Evolutionary conservation across 352 stramenopile species (phyloP).

Genomic region (Bremia lactucae): DNA sequence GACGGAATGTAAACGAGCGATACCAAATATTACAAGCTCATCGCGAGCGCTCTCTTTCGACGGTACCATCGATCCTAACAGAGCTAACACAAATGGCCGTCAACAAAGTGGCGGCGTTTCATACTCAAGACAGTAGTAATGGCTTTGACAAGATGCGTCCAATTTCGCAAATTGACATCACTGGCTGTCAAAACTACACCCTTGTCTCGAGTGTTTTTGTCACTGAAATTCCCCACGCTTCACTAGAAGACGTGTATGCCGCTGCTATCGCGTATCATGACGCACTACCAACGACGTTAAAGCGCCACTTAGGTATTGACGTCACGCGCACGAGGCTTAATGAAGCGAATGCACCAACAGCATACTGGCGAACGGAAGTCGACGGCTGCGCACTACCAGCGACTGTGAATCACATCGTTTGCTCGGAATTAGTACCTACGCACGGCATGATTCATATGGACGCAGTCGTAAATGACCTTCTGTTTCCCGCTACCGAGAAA

Average conservation of each 20-base stretch:
- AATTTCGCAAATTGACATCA: constrained; percentile 26
- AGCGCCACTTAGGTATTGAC: constrained; percentile 24
- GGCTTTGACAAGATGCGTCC: constrained; percentile 18
- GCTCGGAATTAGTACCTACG: constrained; percentile 14
- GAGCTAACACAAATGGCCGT: constrained; percentile 18
- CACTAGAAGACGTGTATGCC: constrained; percentile 24
- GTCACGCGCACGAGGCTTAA: constrained; percentile 16
- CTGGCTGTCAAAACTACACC: constrained; percentile 19
- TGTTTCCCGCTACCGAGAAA: constrained; percentile 9
- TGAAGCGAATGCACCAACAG: constrained; percentile 4
- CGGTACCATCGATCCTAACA: constrained; percentile 17
- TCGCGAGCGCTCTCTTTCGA: constrained; percentile 15
- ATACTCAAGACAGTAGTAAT: neutral
- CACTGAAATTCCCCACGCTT: constrained; percentile 28
- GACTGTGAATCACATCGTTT: constrained; percentile 24
- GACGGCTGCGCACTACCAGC: constrained; percentile 7
- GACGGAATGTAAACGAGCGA: constrained; percentile 8
- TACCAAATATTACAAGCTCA: constrained; percentile 17
- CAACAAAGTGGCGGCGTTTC: constrained; percentile 4
- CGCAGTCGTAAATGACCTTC: constrained; percentile 20
- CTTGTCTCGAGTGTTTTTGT: constrained; percentile 29
- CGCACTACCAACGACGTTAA: constrained; percentile 21
- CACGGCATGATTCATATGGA: constrained; percentile 30
- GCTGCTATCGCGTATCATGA: constrained; percentile 22
- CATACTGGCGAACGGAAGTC: constrained; percentile 26